Evolutionary conservation across 345 rosid genomes (phyloP).

Genomic region (Rubroshorea leprosula): DNA sequence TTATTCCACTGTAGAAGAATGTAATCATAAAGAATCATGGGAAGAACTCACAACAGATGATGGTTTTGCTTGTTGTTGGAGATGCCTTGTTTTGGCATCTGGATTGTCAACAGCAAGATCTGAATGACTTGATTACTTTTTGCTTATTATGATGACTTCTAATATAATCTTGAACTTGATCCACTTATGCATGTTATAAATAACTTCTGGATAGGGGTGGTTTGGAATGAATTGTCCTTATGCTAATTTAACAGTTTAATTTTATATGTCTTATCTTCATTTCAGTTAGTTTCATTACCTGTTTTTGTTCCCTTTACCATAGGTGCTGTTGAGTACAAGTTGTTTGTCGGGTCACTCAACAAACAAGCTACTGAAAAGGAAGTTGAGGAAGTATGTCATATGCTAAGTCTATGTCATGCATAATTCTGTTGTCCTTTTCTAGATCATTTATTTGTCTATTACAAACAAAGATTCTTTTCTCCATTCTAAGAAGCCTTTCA

Average conservation of each 20-base stretch:
- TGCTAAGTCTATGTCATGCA: neutral
- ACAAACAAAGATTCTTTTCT: constrained; percentile 2
- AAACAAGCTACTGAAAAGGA: constrained; percentile 94
- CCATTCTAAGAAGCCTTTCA: neutral
- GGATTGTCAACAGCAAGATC: neutral
- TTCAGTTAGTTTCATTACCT: constrained; percentile 13
- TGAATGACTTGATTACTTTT: neutral
- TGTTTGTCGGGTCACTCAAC: constrained; percentile 88
- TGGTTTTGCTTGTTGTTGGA: neutral
- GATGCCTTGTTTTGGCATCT: neutral
- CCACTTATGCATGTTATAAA: no score
- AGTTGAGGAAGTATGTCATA: constrained; percentile 75
- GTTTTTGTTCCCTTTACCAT: constrained; percentile 21
- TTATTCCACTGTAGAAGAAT: neutral
- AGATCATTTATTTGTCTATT: neutral
- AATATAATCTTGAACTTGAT: no score
- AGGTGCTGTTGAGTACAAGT: constrained; percentile 93
- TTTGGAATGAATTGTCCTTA: no score
- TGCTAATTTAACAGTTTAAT: neutral
- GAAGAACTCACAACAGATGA: neutral
- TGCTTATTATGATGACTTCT: no score
- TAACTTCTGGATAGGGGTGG: no score
- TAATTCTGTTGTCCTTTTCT: constrained; percentile 11
- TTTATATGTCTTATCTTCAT: neutral
- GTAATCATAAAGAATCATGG: neutral